These are phyloP conservation scores for Cladosporium velox DNA, from an alignment of 2,329 filamentous ascomycete genomes.

Conservation along the genomic window DNA sequence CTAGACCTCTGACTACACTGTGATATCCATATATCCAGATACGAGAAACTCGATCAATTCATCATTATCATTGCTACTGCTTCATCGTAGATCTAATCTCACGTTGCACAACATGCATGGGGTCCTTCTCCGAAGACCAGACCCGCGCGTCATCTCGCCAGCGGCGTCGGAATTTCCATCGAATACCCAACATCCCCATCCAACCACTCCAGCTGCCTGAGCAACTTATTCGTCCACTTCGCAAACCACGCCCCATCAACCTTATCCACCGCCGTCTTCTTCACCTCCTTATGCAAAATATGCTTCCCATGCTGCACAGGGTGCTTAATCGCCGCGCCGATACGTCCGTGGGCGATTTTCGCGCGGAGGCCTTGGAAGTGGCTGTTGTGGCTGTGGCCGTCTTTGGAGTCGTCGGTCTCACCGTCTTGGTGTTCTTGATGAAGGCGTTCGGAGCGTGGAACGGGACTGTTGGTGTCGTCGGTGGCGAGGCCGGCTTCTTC, in stretches of 20 bases:
- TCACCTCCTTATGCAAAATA: slow-evolving; percentile 3
- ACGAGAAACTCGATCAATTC: no score
- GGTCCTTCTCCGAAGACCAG: no score
- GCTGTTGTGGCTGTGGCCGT: background rate
- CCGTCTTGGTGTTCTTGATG: background rate
- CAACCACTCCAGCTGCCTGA: slow-evolving; percentile 14
- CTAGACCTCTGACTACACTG: no score
- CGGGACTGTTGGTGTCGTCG: background rate
- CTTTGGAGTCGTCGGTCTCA: background rate
- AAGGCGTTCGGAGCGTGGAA: background rate
- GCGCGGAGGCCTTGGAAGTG: background rate
- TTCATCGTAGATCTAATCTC: no score
- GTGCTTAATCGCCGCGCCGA: slow-evolving; percentile 6
- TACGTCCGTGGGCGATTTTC: slow-evolving; percentile 2
- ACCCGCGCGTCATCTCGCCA: no score
- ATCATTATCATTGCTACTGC: no score
- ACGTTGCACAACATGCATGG: no score
- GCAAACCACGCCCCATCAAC: slow-evolving; percentile 19
- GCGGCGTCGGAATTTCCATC: background rate
- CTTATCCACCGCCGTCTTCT: slow-evolving; percentile 18
- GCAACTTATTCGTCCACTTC: slow-evolving; percentile 19
- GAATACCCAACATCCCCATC: slow-evolving; percentile 20
- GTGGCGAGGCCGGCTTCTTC: background rate
- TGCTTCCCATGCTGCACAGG: background rate
- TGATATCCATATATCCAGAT: no score